These are phyloP conservation scores for Cairneyella variabilis DNA, from an alignment of 495 filamentous ascomycete species.

Conservation along the genomic window DNA sequence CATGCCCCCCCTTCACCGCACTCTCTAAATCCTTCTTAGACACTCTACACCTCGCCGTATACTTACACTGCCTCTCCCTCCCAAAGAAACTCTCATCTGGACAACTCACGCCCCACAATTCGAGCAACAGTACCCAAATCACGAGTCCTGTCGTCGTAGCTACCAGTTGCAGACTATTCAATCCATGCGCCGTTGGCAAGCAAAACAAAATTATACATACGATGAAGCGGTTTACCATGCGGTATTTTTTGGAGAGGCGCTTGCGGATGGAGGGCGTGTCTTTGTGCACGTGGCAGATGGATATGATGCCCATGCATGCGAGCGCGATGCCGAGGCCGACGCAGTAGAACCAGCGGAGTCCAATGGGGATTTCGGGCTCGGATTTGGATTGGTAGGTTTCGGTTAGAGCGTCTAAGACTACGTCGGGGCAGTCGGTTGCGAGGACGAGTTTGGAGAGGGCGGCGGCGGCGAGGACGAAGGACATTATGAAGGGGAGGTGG, in stretches of 20 bases:
- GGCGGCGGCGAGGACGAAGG: constrained; percentile 48
- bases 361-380: constrained; percentile 36
- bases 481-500: constrained; percentile 55
- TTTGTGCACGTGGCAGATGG: constrained; percentile 40
- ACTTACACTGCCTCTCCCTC: constrained; percentile 18
- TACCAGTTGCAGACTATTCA: constrained; percentile 48
- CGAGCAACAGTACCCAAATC: constrained; percentile 42
- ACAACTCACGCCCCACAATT: constrained; percentile 47
- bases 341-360: constrained; percentile 58
- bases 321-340: constrained; percentile 48
- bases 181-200: constrained; percentile 39
- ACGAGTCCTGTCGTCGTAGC: constrained; percentile 44
- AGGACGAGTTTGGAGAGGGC: constrained; percentile 51
- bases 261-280: constrained; percentile 26
- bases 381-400: constrained; percentile 40
- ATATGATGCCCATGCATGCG: constrained; percentile 45
- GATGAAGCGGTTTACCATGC: constrained; percentile 42
- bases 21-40: constrained; percentile 22
- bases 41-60: constrained; percentile 26
- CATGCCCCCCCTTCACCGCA: constrained; percentile 17
- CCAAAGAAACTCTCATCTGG: constrained; percentile 34
- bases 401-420: constrained; percentile 39
- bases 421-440: constrained; percentile 43
- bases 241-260: constrained; percentile 41
- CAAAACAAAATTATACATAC: constrained; percentile 44